Conservation (phyloP, 768 basidiomycete species). For the Boletus tomentosulus region DNA sequence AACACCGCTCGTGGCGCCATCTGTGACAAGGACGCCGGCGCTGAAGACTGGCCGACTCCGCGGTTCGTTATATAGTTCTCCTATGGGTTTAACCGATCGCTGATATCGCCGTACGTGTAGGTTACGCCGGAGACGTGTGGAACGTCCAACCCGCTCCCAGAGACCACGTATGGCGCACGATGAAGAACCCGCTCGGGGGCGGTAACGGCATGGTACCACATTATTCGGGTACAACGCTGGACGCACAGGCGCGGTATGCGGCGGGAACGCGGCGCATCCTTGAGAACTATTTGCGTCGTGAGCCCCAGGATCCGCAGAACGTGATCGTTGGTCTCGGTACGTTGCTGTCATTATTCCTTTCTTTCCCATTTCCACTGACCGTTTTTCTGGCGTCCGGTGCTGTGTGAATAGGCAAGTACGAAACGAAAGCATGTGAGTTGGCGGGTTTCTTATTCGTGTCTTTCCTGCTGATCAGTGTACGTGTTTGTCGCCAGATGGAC, state of each 20-base stretch:
- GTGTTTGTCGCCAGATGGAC: slow-evolving; percentile 1
- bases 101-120: not conserved
- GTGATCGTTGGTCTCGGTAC: slow-evolving; percentile 65
- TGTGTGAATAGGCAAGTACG: slow-evolving; percentile 37
- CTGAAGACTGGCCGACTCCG: slow-evolving; percentile 70
- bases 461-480: not conserved
- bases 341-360: not conserved
- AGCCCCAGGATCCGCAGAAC: slow-evolving; percentile 71
- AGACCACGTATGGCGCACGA: slow-evolving; percentile 80
- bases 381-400: not conserved
- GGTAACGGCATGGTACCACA: slow-evolving; percentile 89
- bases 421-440: slow-evolving; percentile 39
- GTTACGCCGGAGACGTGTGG: slow-evolving; percentile 65
- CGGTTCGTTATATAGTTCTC: slow-evolving; percentile 31
- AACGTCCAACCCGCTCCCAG: slow-evolving; percentile 81
- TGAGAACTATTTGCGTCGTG: slow-evolving; percentile 59
- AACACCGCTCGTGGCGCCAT: slow-evolving; percentile 92
- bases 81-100: not conserved
- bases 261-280: slow-evolving; percentile 64
- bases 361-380: not conserved
- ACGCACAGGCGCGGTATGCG: slow-evolving; percentile 84
- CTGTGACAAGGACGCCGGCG: slow-evolving; percentile 77
- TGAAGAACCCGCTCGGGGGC: slow-evolving; percentile 74
- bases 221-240: slow-evolving; percentile 83
- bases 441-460: not conserved